These are phyloP conservation scores for Aspergillus nomiae DNA, from an alignment of 2,329 filamentous ascomycete genomes.

Conservation along the genomic window DNA sequence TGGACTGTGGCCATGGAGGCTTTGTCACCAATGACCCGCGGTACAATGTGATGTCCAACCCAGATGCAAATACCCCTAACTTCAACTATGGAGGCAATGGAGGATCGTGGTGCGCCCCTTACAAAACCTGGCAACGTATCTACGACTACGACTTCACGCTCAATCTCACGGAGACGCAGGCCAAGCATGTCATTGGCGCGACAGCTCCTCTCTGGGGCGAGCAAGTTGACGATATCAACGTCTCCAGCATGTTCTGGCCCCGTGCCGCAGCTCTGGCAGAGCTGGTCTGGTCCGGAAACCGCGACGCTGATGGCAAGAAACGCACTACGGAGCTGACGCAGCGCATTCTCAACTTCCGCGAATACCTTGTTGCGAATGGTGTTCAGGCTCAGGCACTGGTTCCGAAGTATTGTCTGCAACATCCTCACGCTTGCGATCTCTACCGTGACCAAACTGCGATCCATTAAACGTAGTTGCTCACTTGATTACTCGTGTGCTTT, in stretches of 20 bases:
- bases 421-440: constrained; percentile 61
- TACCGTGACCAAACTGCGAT: constrained; percentile 53
- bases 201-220: constrained; percentile 57
- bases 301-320: constrained; percentile 52
- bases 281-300: constrained; percentile 59
- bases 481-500: background rate
- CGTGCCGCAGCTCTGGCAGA: constrained; percentile 59
- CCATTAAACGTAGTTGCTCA: constrained; percentile 6
- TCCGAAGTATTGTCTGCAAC: constrained; percentile 60
- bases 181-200: constrained; percentile 54
- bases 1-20: constrained; percentile 59
- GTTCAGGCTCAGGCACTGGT: constrained; percentile 54
- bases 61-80: constrained; percentile 46
- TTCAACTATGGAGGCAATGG: constrained; percentile 59
- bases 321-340: constrained; percentile 57
- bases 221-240: constrained; percentile 56
- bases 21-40: constrained; percentile 58
- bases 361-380: constrained; percentile 60
- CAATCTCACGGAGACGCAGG: constrained; percentile 50
- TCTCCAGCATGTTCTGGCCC: constrained; percentile 58
- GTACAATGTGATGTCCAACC: constrained; percentile 58
- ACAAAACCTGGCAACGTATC: constrained; percentile 63
- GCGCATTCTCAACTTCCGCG: constrained; percentile 61
- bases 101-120: constrained; percentile 61
- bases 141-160: constrained; percentile 60